Evolutionary conservation across 768 basidiomycete species (phyloP).

Genomic region (Mrakia frigida): DNA sequence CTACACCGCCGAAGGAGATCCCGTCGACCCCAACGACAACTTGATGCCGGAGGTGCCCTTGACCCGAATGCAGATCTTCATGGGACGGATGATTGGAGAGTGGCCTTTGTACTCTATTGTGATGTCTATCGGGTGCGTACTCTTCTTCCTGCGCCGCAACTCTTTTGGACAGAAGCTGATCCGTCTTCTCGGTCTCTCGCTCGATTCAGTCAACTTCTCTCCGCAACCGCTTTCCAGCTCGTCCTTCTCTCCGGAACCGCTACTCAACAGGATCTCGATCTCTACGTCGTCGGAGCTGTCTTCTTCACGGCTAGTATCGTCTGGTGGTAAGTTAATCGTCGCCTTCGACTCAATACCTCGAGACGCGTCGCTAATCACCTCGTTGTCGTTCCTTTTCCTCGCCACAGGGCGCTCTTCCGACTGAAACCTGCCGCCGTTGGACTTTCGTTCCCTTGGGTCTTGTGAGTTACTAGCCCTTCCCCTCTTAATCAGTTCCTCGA

Average conservation of each 20-base stretch:
- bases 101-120: slow-evolving; percentile 71
- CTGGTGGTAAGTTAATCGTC: slow-evolving; percentile 58
- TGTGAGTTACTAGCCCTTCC: slow-evolving; percentile 39
- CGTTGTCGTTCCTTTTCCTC: too few species aligned
- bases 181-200: background rate
- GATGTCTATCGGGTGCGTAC: slow-evolving; percentile 18
- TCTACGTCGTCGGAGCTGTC: slow-evolving; percentile 82
- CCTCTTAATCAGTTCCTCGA: background rate
- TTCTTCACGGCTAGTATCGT: slow-evolving; percentile 78
- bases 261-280: slow-evolving; percentile 69
- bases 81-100: slow-evolving; percentile 69
- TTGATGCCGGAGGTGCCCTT: slow-evolving; percentile 32
- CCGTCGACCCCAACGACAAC: slow-evolving; percentile 24
- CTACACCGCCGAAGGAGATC: slow-evolving; percentile 30
- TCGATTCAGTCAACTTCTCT: slow-evolving; percentile 45
- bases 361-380: background rate
- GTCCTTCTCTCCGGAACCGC: slow-evolving; percentile 85
- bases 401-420: slow-evolving; percentile 56
- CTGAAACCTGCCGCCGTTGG: slow-evolving; percentile 81
- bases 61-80: slow-evolving; percentile 61
- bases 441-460: slow-evolving; percentile 79
- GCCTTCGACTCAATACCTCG: slow-evolving; percentile 37
- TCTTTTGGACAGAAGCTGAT: background rate
- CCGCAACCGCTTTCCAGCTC: slow-evolving; percentile 90
- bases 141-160: background rate